phyloP scores from a whole-genome alignment of 176 grass and related monocot genomes.

The Puya raimondii region DNA sequence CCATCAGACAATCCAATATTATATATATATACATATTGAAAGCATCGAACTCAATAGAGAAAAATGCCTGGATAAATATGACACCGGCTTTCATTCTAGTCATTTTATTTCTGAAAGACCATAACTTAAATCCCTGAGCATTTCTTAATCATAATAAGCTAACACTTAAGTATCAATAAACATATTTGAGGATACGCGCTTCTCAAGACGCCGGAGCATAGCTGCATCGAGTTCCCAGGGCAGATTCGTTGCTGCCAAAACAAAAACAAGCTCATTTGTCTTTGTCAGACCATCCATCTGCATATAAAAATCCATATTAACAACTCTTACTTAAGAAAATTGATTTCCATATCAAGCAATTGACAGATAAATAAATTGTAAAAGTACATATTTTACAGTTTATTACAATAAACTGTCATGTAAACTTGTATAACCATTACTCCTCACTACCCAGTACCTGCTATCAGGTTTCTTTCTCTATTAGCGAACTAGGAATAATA shows the following conservation, averaged over 20 bases:
- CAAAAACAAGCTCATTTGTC: slow-evolving; percentile 87
- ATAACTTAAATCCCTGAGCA: not conserved
- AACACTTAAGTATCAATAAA: not conserved
- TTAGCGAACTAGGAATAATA: too few relatives aligned
- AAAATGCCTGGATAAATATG: too few relatives aligned
- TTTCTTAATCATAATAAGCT: not conserved
- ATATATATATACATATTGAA: too few relatives aligned
- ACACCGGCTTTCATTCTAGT: too few relatives aligned
- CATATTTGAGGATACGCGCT: slow-evolving; percentile 52
- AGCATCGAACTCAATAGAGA: too few relatives aligned
- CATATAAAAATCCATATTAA: slow-evolving; percentile 11
- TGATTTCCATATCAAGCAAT: not conserved
- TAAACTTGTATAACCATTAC: too few relatives aligned
- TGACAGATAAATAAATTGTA: not conserved
- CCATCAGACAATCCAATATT: not conserved
- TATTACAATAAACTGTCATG: too few relatives aligned
- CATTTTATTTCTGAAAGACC: not conserved
- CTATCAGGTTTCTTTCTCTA: too few relatives aligned
- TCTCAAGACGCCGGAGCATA: slow-evolving; percentile 85
- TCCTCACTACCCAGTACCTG: too few relatives aligned
- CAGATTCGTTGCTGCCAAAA: slow-evolving; percentile 89
- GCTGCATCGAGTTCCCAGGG: slow-evolving; percentile 91
- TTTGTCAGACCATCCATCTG: slow-evolving; percentile 94
- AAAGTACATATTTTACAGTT: too few relatives aligned
- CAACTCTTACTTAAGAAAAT: not conserved